Percentiles rank a stretch among this genome's conserved stretches.
These are phyloP conservation scores for Skeletonema grethae DNA, from an alignment of 108 stramenopile genomes.

Conservation along the genomic window DNA sequence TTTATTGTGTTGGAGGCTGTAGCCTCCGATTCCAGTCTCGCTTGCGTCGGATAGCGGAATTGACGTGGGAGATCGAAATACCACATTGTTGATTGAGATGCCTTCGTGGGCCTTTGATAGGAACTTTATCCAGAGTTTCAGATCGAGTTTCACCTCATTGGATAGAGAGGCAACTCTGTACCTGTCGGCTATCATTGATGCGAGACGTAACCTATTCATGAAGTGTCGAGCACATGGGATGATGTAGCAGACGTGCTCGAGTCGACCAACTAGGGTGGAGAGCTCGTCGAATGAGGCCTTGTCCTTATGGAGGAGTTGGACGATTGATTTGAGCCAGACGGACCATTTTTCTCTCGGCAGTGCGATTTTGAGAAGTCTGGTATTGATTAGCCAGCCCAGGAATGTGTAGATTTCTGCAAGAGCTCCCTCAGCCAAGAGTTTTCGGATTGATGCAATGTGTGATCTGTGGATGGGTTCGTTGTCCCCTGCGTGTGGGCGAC, in stretches of 20 bases:
- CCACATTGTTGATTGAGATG: slow-evolving; percentile 29
- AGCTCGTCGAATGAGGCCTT: slow-evolving; percentile 3
- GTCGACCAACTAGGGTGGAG: slow-evolving; percentile 11
- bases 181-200: too few relatives aligned
- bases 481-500: background rate
- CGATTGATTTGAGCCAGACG: slow-evolving; percentile 2
- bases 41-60: background rate
- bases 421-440: slow-evolving; percentile 17
- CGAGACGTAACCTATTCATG: slow-evolving; percentile 17
- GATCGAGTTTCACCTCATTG: slow-evolving; percentile 5
- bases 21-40: slow-evolving; percentile 18
- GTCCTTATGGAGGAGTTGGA: background rate
- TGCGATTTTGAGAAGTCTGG: slow-evolving; percentile 14
- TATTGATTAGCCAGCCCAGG: slow-evolving; percentile 25
- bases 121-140: slow-evolving; percentile 22
- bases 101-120: background rate
- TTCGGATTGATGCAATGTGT: slow-evolving; percentile 10
- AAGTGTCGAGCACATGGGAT: slow-evolving; percentile 13
- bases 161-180: too few relatives aligned
- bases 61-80: slow-evolving; percentile 15
- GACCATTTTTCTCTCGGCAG: slow-evolving; percentile 12
- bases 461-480: slow-evolving; percentile 12
- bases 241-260: slow-evolving; percentile 19
- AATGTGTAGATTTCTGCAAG: slow-evolving; percentile 9
- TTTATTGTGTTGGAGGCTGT: background rate